phyloP scores from a whole-genome alignment of 768 basidiomycete genomes.

The Stropharia rugosoannulata region DNA sequence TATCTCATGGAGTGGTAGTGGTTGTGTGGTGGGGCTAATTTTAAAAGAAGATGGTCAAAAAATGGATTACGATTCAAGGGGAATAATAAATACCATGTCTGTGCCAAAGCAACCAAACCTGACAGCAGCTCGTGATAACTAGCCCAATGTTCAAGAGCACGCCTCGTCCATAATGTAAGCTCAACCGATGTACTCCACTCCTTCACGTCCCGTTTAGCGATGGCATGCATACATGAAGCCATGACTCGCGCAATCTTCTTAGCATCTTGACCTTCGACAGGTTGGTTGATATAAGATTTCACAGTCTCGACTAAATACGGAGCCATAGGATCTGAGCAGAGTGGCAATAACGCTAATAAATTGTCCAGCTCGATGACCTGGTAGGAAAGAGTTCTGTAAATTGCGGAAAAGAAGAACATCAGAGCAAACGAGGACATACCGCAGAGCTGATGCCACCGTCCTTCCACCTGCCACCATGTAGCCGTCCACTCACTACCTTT shows the following conservation, averaged over 20 bases:
- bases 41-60: neutral
- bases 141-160: conserved; percentile 49
- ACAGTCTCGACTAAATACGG: conserved; percentile 44
- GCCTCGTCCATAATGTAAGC: conserved; percentile 46
- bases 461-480: conserved; percentile 41
- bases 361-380: conserved; percentile 54
- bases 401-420: neutral
- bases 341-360: conserved; percentile 49
- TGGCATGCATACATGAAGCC: conserved; percentile 55
- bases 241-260: conserved; percentile 46
- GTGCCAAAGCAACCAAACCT: conserved; percentile 49
- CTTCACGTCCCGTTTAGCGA: conserved; percentile 39
- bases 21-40: conserved; percentile 23
- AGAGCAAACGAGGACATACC: conserved; percentile 26
- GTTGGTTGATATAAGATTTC: conserved; percentile 26
- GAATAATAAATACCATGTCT: conserved; percentile 40
- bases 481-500: conserved; percentile 41
- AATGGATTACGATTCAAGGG: neutral
- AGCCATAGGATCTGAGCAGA: conserved; percentile 47
- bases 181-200: conserved; percentile 53
- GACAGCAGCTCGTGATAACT: conserved; percentile 57
- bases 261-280: conserved; percentile 1
- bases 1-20: conserved; percentile 42
- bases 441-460: conserved; percentile 31
- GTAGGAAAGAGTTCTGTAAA: neutral